Evolutionary conservation across 345 rosid species (phyloP).

Genomic region (Populus tremula): DNA sequence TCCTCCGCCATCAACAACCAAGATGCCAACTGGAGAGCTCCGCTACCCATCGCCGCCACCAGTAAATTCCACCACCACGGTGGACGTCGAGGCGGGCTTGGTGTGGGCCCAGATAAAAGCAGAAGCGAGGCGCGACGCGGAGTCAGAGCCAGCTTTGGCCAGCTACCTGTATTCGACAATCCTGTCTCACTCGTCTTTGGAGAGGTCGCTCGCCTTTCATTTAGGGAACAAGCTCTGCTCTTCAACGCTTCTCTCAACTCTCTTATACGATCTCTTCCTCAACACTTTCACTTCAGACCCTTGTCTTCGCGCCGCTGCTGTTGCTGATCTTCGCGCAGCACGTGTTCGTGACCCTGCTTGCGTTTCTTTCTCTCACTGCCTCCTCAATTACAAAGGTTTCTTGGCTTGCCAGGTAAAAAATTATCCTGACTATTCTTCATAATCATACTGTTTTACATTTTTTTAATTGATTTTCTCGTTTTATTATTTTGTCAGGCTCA

Average conservation of each 20-base stretch:
- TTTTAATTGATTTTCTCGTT: not conserved
- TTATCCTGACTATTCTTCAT: not conserved
- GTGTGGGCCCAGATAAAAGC: constrained; percentile 88
- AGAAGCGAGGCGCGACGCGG: constrained; percentile 89
- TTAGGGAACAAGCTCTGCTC: constrained; percentile 97
- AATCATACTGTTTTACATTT: no score
- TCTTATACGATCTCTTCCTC: constrained; percentile 87
- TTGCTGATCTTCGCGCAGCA: constrained; percentile 90
- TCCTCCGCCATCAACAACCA: not conserved
- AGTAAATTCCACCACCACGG: constrained; percentile 19
- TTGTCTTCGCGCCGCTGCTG: constrained; percentile 70
- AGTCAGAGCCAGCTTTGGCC: constrained; percentile 91
- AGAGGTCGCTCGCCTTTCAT: constrained; percentile 85
- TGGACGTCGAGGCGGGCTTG: constrained; percentile 58
- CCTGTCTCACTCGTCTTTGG: constrained; percentile 82
- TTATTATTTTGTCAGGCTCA: constrained; percentile 55
- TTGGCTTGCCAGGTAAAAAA: constrained; percentile 70
- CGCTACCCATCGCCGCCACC: constrained; percentile 30
- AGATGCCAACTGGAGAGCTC: constrained; percentile 67
- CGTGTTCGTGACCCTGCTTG: constrained; percentile 91
- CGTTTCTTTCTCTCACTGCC: constrained; percentile 92
- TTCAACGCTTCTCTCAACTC: constrained; percentile 90
- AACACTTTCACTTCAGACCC: constrained; percentile 76
- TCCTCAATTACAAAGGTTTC: constrained; percentile 95
- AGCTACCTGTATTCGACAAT: constrained; percentile 95